phyloP scores from a whole-genome alignment of 2,329 filamentous ascomycete species.

The Curvularia verruculosa region DNA sequence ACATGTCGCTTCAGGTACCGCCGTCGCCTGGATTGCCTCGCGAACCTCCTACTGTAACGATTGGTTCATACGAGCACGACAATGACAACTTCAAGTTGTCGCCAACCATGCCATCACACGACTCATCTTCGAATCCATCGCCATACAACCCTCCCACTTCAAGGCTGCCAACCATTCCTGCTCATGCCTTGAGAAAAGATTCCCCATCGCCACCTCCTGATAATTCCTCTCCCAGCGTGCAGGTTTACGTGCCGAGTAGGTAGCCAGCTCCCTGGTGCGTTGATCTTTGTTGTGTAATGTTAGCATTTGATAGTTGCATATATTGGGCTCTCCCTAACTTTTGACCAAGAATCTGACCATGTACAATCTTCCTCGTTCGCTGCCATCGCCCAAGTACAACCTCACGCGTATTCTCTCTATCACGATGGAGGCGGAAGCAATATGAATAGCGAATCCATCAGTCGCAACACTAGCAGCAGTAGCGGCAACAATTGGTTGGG shows the following conservation, averaged over 20 bases:
- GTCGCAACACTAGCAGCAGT: conserved; percentile 7
- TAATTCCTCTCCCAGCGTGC: conserved; percentile 24
- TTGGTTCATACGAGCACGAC: conserved; percentile 38
- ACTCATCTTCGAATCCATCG: conserved; percentile 31
- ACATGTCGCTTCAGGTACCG: conserved; percentile 45
- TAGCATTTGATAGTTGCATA: conserved; percentile 33
- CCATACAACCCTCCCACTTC: conserved; percentile 34
- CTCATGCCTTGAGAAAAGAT: conserved; percentile 26
- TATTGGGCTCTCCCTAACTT: conserved; percentile 34
- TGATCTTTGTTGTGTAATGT: conserved; percentile 26
- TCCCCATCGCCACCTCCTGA: conserved; percentile 30
- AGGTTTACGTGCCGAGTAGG: conserved; percentile 41
- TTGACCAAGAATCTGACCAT: conserved; percentile 28
- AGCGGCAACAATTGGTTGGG: conserved; percentile 26
- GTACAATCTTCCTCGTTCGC: conserved; percentile 22
- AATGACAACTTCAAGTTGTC: conserved; percentile 33
- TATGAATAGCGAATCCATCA: conserved; percentile 45
- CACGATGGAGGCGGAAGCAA: conserved; percentile 41
- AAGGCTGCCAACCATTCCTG: conserved; percentile 36
- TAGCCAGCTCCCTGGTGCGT: conserved; percentile 35
- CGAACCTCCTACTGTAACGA: conserved; percentile 27
- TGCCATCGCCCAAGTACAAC: conserved; percentile 15
- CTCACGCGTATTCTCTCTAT: conserved; percentile 27
- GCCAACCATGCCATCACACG: conserved; percentile 36
- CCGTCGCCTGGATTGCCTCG: conserved; percentile 37